Evolutionary conservation across 345 rosid genomes (phyloP).

Genomic region (Pistacia integerrima): DNA sequence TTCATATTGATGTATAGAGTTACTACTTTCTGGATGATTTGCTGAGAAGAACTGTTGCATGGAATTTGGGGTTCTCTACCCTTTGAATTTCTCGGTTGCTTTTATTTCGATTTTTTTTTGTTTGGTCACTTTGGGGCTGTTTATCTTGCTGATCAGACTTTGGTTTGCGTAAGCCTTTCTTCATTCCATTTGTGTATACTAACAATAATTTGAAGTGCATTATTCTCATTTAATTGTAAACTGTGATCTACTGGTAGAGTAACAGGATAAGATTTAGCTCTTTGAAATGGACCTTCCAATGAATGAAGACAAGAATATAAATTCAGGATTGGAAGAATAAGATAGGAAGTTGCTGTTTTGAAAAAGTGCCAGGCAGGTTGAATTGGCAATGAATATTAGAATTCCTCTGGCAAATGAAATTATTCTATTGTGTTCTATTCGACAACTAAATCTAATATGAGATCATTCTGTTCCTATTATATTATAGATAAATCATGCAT

Average conservation of each 20-base stretch:
- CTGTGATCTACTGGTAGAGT: neutral
- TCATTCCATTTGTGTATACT: slow-evolving; percentile 20
- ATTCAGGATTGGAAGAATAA: neutral
- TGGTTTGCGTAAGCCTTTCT: slow-evolving; percentile 5
- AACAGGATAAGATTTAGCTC: neutral
- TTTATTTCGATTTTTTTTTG: neutral
- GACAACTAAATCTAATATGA: neutral
- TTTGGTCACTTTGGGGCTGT: slow-evolving; percentile 12
- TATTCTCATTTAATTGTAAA: slow-evolving; percentile 1
- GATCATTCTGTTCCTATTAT: neutral
- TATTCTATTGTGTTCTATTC: neutral
- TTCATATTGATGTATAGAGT: slow-evolving; percentile 29
- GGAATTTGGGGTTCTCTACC: slow-evolving; percentile 13
- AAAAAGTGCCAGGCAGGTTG: neutral
- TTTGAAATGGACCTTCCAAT: neutral
- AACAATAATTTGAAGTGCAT: slow-evolving; percentile 10
- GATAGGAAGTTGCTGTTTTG: neutral
- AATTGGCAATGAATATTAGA: neutral
- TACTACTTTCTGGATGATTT: slow-evolving; percentile 12
- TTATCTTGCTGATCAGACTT: slow-evolving; percentile 13
- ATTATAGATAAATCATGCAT: neutral
- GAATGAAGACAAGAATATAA: neutral
- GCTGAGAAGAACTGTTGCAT: slow-evolving; percentile 7
- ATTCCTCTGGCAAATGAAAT: neutral
- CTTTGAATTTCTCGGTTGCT: slow-evolving; percentile 1